These are phyloP conservation scores for Lepidium africanum DNA, from an alignment of 345 rosid genomes.

Conservation along the genomic window DNA sequence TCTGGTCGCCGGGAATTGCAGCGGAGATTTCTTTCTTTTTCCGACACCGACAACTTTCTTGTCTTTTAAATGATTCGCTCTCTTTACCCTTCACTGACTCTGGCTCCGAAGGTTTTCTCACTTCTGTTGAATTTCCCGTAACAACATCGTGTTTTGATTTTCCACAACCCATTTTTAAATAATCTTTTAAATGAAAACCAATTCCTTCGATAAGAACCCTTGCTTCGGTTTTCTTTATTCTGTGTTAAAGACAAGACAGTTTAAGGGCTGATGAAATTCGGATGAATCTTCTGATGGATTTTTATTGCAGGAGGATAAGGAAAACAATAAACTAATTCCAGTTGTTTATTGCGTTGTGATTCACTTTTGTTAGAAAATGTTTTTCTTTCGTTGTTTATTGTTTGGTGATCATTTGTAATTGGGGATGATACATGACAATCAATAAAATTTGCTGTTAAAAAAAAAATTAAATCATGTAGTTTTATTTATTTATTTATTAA, in stretches of 20 bases:
- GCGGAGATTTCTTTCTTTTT: conserved; percentile 1
- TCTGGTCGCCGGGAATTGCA: not conserved
- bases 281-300: conserved; percentile 6
- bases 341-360: conserved; percentile 17
- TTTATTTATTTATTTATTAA: too few relatives aligned
- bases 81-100: conserved; percentile 26
- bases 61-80: conserved; percentile 10
- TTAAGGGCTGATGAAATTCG: not conserved
- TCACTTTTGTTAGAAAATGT: conserved; percentile 16
- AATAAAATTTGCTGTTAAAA: too few relatives aligned
- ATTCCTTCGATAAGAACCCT: not conserved
- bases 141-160: conserved; percentile 70
- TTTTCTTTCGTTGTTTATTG: not conserved
- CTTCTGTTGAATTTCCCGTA: conserved; percentile 45
- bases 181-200: not conserved
- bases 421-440: too few relatives aligned
- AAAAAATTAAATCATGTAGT: too few relatives aligned
- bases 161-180: conserved; percentile 63
- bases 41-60: conserved; percentile 32
- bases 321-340: conserved; percentile 17
- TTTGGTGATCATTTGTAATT: too few relatives aligned
- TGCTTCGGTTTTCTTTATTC: not conserved
- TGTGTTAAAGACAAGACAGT: not conserved
- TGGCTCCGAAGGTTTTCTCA: conserved; percentile 13
- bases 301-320: conserved; percentile 8